These are phyloP conservation scores for Sambucus nigra DNA, from an alignment of 129 eudicot genomes.

Conservation along the genomic window DNA sequence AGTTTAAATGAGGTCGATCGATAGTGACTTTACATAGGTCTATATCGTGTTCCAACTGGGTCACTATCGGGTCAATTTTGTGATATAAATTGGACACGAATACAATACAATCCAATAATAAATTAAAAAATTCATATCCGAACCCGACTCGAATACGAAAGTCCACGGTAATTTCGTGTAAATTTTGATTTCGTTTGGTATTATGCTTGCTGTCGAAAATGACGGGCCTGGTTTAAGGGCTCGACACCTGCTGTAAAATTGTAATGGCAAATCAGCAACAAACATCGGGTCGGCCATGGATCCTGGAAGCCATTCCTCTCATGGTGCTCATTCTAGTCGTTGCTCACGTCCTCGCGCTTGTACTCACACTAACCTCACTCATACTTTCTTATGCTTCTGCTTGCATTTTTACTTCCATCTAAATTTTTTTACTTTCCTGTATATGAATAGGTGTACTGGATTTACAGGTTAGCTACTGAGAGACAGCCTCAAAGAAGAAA, in stretches of 20 bases:
- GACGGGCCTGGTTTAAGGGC: not conserved
- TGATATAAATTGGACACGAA: no score
- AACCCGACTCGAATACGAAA: no score
- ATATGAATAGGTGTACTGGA: slow-evolving; percentile 32
- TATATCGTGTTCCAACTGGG: no score
- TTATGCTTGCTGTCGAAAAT: no score
- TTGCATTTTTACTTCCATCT: not conserved
- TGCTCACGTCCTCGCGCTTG: slow-evolving; percentile 57
- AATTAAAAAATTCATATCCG: no score
- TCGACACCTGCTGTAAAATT: not conserved
- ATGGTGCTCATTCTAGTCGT: slow-evolving; percentile 39
- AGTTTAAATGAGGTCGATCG: no score
- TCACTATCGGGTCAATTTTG: no score
- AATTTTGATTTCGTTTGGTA: no score
- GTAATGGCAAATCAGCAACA: slow-evolving; percentile 31
- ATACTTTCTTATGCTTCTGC: not conserved
- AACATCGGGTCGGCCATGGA: slow-evolving; percentile 38
- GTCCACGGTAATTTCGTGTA: no score
- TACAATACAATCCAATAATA: no score
- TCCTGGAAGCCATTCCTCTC: slow-evolving; percentile 45
- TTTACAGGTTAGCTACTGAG: slow-evolving; percentile 55
- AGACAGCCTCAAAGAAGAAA: slow-evolving; percentile 41
- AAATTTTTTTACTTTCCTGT: not conserved
- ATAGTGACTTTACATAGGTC: no score
- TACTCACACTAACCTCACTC: slow-evolving; percentile 4